Evolutionary conservation across 352 stramenopile species (phyloP).

Genomic region (Globisporangium abappressorium): DNA sequence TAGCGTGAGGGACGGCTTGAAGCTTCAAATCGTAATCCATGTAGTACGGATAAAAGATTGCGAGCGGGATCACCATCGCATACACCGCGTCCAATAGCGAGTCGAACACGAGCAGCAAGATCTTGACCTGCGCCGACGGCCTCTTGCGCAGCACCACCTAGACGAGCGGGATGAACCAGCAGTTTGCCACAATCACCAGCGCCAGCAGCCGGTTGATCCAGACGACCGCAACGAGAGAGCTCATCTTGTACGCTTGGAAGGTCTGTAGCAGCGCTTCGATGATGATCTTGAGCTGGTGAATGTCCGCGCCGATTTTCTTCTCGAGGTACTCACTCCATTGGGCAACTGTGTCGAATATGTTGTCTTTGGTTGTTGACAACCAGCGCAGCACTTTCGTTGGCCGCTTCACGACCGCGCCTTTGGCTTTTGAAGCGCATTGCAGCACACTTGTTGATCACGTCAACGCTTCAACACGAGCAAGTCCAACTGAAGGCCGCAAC

Average conservation of each 20-base stretch:
- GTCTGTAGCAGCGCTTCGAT: not conserved
- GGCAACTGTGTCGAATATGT: not conserved
- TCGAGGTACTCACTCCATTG: not conserved
- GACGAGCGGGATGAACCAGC: not conserved
- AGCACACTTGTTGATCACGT: too few relatives aligned
- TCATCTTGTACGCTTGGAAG: not conserved
- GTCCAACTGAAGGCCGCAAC: too few relatives aligned
- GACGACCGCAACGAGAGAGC: not conserved
- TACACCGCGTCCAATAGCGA: not conserved
- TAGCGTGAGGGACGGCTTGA: not conserved
- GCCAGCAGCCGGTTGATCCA: conserved; percentile 1
- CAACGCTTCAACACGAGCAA: too few relatives aligned
- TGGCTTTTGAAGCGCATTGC: too few relatives aligned
- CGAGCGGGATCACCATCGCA: not conserved
- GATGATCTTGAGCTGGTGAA: not conserved
- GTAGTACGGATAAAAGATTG: not conserved
- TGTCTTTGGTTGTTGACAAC: not conserved
- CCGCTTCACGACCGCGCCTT: not conserved
- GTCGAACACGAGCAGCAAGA: not conserved
- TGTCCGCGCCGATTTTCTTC: not conserved
- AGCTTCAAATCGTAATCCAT: not conserved
- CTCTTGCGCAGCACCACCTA: not conserved
- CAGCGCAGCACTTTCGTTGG: not conserved
- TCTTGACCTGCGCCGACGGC: not conserved
- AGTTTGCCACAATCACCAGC: not conserved